phyloP scores from a whole-genome alignment of 2,329 filamentous ascomycete genomes.

The Coleophoma cylindrospora region DNA sequence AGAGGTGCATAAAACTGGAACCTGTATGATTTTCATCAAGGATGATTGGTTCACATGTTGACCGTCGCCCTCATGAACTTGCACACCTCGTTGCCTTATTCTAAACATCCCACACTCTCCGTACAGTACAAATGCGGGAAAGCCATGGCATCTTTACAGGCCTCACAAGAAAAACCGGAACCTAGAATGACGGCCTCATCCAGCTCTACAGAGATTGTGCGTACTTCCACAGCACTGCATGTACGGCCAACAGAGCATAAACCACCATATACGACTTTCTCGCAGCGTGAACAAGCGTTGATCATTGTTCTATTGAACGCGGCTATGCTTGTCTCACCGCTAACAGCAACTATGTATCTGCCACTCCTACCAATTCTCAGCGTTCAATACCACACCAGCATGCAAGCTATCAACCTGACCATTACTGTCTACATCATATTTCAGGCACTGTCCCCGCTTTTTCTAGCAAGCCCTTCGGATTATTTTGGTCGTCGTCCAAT shows the following conservation, averaged over 20 bases:
- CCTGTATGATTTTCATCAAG: no score
- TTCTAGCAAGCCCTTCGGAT: conserved; percentile 50
- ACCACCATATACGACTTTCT: neutral
- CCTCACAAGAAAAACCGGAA: no score
- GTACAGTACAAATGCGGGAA: no score
- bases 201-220: no score
- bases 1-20: no score
- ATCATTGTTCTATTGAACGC: conserved; percentile 14
- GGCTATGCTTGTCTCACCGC: conserved; percentile 48
- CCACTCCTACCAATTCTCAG: conserved; percentile 44
- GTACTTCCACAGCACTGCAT: neutral
- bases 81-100: no score
- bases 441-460: conserved; percentile 51
- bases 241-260: neutral
- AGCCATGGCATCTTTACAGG: no score
- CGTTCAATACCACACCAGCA: conserved; percentile 38
- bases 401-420: conserved; percentile 19
- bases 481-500: conserved; percentile 45
- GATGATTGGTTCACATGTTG: no score
- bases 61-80: no score
- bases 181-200: no score
- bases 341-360: conserved; percentile 48
- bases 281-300: neutral
- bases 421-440: conserved; percentile 26
- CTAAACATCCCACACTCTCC: no score